Percentiles rank a stretch among this genome's conserved stretches.
Conservation (phyloP, 2,329 filamentous ascomycete genomes). For the Exophiala xenobiotica region DNA sequence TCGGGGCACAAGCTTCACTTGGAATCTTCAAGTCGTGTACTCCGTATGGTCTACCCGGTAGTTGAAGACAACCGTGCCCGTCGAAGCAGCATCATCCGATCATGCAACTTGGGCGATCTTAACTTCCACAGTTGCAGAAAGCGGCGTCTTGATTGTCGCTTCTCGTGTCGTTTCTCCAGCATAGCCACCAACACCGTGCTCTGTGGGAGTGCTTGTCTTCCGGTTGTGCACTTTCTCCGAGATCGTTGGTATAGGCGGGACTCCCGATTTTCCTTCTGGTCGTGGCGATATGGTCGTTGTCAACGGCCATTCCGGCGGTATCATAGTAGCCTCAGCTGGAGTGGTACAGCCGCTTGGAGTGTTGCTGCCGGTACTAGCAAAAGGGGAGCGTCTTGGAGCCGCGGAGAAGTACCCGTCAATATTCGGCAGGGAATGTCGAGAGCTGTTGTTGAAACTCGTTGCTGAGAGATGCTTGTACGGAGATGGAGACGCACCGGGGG, state of each 20-base stretch:
- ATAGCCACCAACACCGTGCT: too few species aligned
- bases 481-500: background rate
- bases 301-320: background rate
- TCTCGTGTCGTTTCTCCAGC: too few species aligned
- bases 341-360: background rate
- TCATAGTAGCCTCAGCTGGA: background rate
- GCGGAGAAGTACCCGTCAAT: background rate
- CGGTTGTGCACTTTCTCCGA: background rate
- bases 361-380: background rate
- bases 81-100: too few species aligned
- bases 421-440: background rate
- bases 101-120: too few species aligned
- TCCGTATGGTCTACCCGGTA: too few species aligned
- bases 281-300: background rate
- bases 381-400: background rate
- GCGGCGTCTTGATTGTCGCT: too few species aligned
- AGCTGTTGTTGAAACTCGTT: background rate
- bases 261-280: background rate
- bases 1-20: too few species aligned
- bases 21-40: too few species aligned
- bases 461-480: background rate
- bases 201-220: background rate
- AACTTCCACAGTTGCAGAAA: too few species aligned
- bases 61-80: too few species aligned
- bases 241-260: background rate